Evolutionary conservation across 805 yeast genomes (phyloP).

Genomic region (Ogataea saltuana): DNA sequence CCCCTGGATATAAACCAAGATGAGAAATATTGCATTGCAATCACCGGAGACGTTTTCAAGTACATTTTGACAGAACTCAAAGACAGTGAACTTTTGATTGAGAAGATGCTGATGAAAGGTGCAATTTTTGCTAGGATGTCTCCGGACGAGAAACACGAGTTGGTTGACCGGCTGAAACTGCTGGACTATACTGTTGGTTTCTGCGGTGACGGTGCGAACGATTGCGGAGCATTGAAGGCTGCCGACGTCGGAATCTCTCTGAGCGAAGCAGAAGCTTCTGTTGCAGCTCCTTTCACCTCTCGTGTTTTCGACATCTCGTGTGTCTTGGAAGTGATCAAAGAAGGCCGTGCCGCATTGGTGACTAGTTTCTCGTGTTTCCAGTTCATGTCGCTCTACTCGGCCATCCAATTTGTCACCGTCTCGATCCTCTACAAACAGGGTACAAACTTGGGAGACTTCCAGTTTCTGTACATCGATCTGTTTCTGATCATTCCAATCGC

Average conservation of each 20-base stretch:
- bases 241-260: slow-evolving; percentile 96
- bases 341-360: slow-evolving; percentile 92
- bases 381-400: slow-evolving; percentile 95
- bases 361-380: slow-evolving; percentile 97
- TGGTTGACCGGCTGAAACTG: slow-evolving; percentile 81
- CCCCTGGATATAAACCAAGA: slow-evolving; percentile 41
- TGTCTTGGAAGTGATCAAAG: slow-evolving; percentile 85
- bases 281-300: slow-evolving; percentile 98
- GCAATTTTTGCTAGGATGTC: slow-evolving; percentile 95
- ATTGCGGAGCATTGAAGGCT: slow-evolving; percentile 96
- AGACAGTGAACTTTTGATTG: slow-evolving; percentile 40
- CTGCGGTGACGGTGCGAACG: slow-evolving; percentile 99
- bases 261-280: slow-evolving; percentile 97
- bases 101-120: slow-evolving; percentile 66
- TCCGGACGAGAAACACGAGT: slow-evolving; percentile 97
- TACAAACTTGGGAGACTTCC: slow-evolving; percentile 94
- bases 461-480: slow-evolving; percentile 90
- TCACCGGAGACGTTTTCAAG: slow-evolving; percentile 92
- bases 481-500: slow-evolving; percentile 92
- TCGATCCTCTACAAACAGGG: slow-evolving; percentile 84
- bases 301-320: slow-evolving; percentile 88
- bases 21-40: slow-evolving; percentile 65
- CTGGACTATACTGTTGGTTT: slow-evolving; percentile 93
- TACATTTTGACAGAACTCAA: slow-evolving; percentile 62
- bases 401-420: slow-evolving; percentile 91